Conservation (phyloP, 139 green algal genomes). For the Picochlorum costavermella region DNA sequence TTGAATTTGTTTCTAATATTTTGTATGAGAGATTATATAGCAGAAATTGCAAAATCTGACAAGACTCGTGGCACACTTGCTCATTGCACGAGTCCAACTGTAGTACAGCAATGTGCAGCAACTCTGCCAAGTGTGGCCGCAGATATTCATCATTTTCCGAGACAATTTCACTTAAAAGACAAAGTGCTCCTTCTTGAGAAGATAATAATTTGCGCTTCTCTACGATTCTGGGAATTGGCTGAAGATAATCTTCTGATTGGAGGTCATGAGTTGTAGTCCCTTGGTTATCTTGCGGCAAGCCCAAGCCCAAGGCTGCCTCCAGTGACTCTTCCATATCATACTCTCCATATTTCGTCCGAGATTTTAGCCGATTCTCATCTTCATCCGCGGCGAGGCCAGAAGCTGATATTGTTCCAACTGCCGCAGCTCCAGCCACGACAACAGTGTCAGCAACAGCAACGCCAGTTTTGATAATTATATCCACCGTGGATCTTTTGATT, state of each 20-base stretch:
- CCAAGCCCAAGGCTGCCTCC: background rate
- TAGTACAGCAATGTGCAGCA: conserved; percentile 59
- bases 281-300: background rate
- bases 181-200: conserved; percentile 79
- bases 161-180: conserved; percentile 77
- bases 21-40: conserved; percentile 51
- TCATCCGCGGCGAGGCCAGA: background rate
- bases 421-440: conserved; percentile 10
- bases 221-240: background rate
- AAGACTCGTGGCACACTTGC: conserved; percentile 17
- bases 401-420: conserved; percentile 7
- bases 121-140: conserved; percentile 61
- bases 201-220: conserved; percentile 31
- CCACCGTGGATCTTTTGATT: conserved; percentile 10
- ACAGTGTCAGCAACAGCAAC: conserved; percentile 12
- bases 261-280: too few relatives aligned
- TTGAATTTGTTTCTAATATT: conserved; percentile 36
- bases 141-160: conserved; percentile 87
- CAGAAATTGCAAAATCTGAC: conserved; percentile 71
- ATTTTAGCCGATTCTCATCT: background rate
- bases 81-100: conserved; percentile 8
- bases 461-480: conserved; percentile 13
- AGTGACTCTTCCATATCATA: conserved; percentile 3
- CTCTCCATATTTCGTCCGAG: background rate
- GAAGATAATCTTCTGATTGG: background rate